These are phyloP conservation scores for Cryptococcus wingfieldii DNA, from an alignment of 1,284 basidiomycete species.

Conservation along the genomic window DNA sequence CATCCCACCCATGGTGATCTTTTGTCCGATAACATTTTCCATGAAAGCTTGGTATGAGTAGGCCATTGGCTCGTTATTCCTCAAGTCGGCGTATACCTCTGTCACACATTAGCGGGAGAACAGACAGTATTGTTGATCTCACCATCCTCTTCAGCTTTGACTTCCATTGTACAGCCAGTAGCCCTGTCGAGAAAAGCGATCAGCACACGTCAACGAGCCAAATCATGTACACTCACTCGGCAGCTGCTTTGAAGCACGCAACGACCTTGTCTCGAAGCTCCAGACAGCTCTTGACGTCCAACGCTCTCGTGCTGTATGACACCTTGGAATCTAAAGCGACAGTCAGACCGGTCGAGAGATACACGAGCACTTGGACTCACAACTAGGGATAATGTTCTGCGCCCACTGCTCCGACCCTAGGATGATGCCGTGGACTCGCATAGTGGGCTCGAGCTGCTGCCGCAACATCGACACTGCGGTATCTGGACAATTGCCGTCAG, in stretches of 20 bases:
- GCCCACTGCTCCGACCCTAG: slow-evolving; percentile 42
- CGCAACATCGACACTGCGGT: slow-evolving; percentile 49
- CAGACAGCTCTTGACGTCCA: slow-evolving; percentile 19
- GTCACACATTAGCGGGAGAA: neutral
- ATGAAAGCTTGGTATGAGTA: slow-evolving; percentile 26
- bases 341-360: neutral
- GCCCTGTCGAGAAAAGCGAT: slow-evolving; percentile 37
- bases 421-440: slow-evolving; percentile 49
- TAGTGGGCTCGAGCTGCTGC: slow-evolving; percentile 47
- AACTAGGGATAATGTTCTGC: slow-evolving; percentile 23
- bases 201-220: neutral
- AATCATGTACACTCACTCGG: slow-evolving; percentile 12
- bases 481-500: slow-evolving; percentile 27
- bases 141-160: slow-evolving; percentile 16
- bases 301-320: slow-evolving; percentile 41
- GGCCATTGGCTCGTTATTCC: slow-evolving; percentile 23
- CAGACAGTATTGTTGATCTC: neutral
- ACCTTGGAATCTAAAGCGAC: slow-evolving; percentile 30
- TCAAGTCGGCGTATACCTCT: slow-evolving; percentile 26
- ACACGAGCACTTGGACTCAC: slow-evolving; percentile 5
- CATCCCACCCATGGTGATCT: slow-evolving; percentile 19
- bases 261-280: slow-evolving; percentile 23
- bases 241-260: slow-evolving; percentile 24
- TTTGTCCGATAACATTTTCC: slow-evolving; percentile 19
- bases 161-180: slow-evolving; percentile 22